These are phyloP conservation scores for Colletotrichum chrysophilum DNA, from an alignment of 2,329 filamentous ascomycete species.

Conservation along the genomic window DNA sequence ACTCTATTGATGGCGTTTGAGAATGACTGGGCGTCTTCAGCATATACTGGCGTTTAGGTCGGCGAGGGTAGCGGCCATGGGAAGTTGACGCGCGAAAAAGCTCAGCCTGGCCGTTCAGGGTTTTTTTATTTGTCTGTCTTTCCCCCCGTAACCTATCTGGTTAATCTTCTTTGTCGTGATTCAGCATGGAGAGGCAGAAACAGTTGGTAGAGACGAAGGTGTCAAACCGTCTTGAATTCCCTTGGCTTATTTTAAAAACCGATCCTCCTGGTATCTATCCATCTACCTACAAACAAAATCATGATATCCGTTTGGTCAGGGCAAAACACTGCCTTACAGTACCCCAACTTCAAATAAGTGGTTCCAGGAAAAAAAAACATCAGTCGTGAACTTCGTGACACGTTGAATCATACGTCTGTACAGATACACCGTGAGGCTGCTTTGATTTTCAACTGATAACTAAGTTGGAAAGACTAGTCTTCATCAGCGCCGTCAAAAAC, in stretches of 20 bases:
- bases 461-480: not conserved
- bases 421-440: not conserved
- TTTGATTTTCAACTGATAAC: not conserved
- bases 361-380: not conserved
- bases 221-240: not conserved
- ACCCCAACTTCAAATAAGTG: not conserved
- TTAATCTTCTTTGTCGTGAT: not conserved
- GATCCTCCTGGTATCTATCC: not conserved
- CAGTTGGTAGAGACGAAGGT: conserved; percentile 11
- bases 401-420: not conserved
- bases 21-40: conserved; percentile 10
- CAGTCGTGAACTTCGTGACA: not conserved
- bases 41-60: conserved; percentile 24
- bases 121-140: not conserved
- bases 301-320: not conserved
- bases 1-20: conserved; percentile 39
- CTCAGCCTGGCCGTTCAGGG: not conserved
- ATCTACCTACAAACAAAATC: not conserved
- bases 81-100: not conserved
- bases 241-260: not conserved
- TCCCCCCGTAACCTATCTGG: too few species aligned
- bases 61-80: not conserved
- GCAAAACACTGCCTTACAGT: not conserved
- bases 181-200: conserved; percentile 10
- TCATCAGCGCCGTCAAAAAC: not conserved